Base-by-base conservation (phyloP, 192 early-diverging fungal genomes). In the Entomortierella beljakovae region DNA sequence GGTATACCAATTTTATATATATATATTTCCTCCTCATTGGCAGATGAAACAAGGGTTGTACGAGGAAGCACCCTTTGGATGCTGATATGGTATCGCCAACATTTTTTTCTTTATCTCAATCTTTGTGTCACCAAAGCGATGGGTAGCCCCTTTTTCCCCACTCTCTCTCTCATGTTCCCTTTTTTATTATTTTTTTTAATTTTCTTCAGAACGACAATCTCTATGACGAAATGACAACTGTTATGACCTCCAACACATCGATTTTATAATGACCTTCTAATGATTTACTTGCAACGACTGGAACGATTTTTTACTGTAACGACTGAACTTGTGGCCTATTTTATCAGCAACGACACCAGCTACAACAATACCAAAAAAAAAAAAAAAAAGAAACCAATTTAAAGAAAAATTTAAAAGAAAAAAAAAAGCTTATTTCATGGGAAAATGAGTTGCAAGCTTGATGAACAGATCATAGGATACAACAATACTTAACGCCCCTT, bases 231-330 rank as follows among this genome's bases (percentile, higher is more conserved):
- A 35, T 34, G 57, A 38, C 57, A 13, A n/a, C 38, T 59, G 22
- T 43, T 43, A 59, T 16, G 57, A 59, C 57, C 38, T 26, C 38
- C 43, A n/a, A 46, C 43, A 13, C 26, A 38, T 59, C n/a, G n/a
- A n/a, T n/a, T n/a, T n/a, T n/a, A n/a, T n/a, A n/a, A n/a, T n/a
- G n/a, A n/a, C n/a, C n/a, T n/a, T n/a, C 22, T 59, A 43, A 59
- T 26, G 57, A 59, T 26, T 59, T 43, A 59, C 57, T 43, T 59
- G 34, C 37, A 59, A 59, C 34, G 57, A 59, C 57, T 28, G 37
- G 9, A 42, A 43, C 26, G 38, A 59, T n/a, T n/a, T n/a, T n/a
- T n/a, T n/a, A 43, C 38, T 7, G 20, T 59, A 13, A 59, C 35
- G 57, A 59, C 35, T 26, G 38, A 59, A 10, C n/a, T 6, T 34